Evolutionary conservation across 805 yeast genomes (phyloP), one percentile per base, ranked within the genome.

Genomic region (Candida tammaniensis): DNA sequence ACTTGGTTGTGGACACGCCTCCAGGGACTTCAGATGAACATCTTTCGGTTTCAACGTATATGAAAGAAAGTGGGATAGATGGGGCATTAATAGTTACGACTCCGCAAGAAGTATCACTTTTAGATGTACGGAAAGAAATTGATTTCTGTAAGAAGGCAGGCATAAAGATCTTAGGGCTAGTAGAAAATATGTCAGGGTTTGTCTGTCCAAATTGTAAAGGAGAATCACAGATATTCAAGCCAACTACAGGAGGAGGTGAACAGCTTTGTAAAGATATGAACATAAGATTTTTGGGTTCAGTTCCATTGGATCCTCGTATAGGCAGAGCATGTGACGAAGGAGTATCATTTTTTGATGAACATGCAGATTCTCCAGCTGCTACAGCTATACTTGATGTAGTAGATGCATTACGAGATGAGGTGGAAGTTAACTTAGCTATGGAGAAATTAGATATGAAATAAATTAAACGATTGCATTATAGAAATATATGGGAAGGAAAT

Each of bases 11-110:
- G 12, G 99, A 93, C 52, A 93, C 99, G 0, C 99, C 98, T 0
- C 99, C 99, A 0, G 98, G 99, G 0, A 93, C 99, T 0, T 83
- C 96, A 0, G 99, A 93, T 59, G 99, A 93, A 57, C 99, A 93
- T 60, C 71, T 93, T 26, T 81, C 95, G 6, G 89, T 93, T 20
- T 86, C 89, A 20, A 80, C 85, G 33, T 89, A 86, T 52, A 66
- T 93, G 74, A 84, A 86, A 49, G 95, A 86, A 22, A 78, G 83
- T 4, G 96, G 96, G 0, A 80, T 93, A 2, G 97, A 91, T 55
- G 99, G 99, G 1, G 98, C 98, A 0, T 68, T 93, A 19, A 74
- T 93, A 2, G 93, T 93, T 22, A 91, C 98, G 0, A 93, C 98
- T 0, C 98, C 99, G 0, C 99, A 93, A 59, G 99, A 93, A 57